Evolutionary conservation across 1,284 basidiomycete genomes (phyloP).

Genomic region (Hypsizygus ulmarius): DNA sequence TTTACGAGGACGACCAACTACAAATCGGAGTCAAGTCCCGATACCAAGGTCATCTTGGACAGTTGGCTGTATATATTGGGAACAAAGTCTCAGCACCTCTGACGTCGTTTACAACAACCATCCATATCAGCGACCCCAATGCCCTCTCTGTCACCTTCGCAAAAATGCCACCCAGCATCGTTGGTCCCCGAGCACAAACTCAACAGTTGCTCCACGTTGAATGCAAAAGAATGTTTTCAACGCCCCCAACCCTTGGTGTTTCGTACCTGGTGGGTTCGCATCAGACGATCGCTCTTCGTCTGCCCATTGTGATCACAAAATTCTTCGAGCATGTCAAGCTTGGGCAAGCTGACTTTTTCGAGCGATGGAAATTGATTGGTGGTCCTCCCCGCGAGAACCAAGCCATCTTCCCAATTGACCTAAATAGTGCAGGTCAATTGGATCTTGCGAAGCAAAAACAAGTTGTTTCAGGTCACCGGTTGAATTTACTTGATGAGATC

Average conservation of each 20-base stretch:
- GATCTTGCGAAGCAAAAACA: constrained; percentile 73
- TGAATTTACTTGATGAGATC: constrained; percentile 77
- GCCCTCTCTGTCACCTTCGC: constrained; percentile 81
- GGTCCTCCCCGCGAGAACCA: constrained; percentile 93
- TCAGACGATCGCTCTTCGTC: constrained; percentile 79
- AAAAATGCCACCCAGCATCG: constrained; percentile 82
- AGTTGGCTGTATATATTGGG: constrained; percentile 91
- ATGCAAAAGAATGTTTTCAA: constrained; percentile 85
- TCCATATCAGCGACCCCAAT: constrained; percentile 73
- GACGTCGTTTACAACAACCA: constrained; percentile 83
- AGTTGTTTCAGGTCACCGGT: constrained; percentile 73
- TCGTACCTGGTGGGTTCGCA: constrained; percentile 93
- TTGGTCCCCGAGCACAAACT: constrained; percentile 82
- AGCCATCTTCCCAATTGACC: constrained; percentile 76
- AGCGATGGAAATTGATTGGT: constrained; percentile 97
- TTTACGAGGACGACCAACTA: constrained; percentile 94
- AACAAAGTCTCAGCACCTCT: constrained; percentile 91
- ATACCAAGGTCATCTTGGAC: constrained; percentile 90
- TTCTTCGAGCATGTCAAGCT: constrained; percentile 94
- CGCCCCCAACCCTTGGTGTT: constrained; percentile 80
- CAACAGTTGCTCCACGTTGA: constrained; percentile 94
- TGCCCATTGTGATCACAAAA: constrained; percentile 88
- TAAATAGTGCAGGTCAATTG: constrained; percentile 67
- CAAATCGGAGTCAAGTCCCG: constrained; percentile 97
- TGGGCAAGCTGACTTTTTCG: constrained; percentile 86